Percentiles rank a stretch among this genome's conserved stretches.
These are phyloP conservation scores for Aureobasidium sp. DNA, from an alignment of 2,329 filamentous ascomycete species.

Conservation along the genomic window DNA sequence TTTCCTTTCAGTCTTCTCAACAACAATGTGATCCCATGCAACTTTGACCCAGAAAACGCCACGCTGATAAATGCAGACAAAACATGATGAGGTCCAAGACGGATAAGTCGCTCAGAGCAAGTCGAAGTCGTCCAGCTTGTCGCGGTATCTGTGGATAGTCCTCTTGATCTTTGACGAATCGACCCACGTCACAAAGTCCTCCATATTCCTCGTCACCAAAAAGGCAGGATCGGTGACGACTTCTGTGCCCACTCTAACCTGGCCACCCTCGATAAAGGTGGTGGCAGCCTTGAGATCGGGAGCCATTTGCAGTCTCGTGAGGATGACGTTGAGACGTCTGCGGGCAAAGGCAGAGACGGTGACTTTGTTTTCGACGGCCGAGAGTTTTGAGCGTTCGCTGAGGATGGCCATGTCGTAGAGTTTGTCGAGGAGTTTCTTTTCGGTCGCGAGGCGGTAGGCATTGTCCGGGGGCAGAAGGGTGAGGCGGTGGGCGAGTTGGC, in stretches of 20 bases:
- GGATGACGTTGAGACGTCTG: slow-evolving; percentile 53
- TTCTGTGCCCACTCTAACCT: slow-evolving; percentile 85
- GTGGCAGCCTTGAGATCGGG: slow-evolving; percentile 74
- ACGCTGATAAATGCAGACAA: slow-evolving; percentile 7
- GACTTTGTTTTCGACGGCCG: slow-evolving; percentile 72
- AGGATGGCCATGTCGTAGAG: slow-evolving; percentile 88
- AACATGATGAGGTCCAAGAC: not conserved
- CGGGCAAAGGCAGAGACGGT: slow-evolving; percentile 72
- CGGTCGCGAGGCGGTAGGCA: slow-evolving; percentile 71
- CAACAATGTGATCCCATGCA: not conserved
- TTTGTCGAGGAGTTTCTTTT: slow-evolving; percentile 82
- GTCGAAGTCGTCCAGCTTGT: slow-evolving; percentile 95
- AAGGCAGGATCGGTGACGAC: slow-evolving; percentile 86
- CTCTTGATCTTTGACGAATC: slow-evolving; percentile 95
- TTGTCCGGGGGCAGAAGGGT: slow-evolving; percentile 74
- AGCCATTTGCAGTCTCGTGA: slow-evolving; percentile 86
- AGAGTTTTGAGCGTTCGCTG: slow-evolving; percentile 53
- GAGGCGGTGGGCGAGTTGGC: slow-evolving; percentile 83
- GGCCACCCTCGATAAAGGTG: slow-evolving; percentile 88
- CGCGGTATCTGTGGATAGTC: slow-evolving; percentile 89
- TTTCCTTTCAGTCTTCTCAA: not conserved
- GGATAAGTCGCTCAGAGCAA: slow-evolving; percentile 49
- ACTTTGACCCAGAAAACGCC: slow-evolving; percentile 4
- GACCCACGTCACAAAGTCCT: slow-evolving; percentile 96
- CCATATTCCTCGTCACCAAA: slow-evolving; percentile 79